phyloP scores from a whole-genome alignment of 2,329 filamentous ascomycete species.

The Fusarium chuoi region DNA sequence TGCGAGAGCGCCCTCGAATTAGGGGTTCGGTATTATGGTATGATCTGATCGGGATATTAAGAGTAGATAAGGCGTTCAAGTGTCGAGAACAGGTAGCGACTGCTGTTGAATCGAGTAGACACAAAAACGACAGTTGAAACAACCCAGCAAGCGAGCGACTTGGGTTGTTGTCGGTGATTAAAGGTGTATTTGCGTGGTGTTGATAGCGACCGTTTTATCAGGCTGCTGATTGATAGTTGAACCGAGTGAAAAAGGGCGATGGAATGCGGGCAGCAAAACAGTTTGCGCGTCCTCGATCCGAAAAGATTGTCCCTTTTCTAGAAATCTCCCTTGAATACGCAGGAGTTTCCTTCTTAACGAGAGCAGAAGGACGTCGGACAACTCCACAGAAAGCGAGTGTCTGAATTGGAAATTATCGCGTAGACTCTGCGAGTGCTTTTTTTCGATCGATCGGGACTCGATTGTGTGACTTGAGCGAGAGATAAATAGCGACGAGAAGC shows the following conservation, averaged over 20 bases:
- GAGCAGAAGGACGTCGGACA: slow-evolving; percentile 5
- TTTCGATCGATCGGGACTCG: slow-evolving; percentile 28
- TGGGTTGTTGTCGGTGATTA: slow-evolving; percentile 20
- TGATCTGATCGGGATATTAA: slow-evolving; percentile 9
- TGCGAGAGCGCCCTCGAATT: slow-evolving; percentile 4
- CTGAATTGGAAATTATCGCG: slow-evolving; percentile 6
- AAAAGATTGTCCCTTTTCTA: neutral
- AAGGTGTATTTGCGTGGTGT: neutral
- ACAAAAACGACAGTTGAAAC: slow-evolving; percentile 10
- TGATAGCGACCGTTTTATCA: slow-evolving; percentile 13
- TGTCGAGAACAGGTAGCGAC: slow-evolving; percentile 14
- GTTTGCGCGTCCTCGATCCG: slow-evolving; percentile 33
- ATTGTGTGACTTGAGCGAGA: slow-evolving; percentile 32
- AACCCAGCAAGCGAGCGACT: slow-evolving; percentile 34
- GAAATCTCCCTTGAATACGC: slow-evolving; percentile 1
- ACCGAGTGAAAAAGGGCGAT: slow-evolving; percentile 7
- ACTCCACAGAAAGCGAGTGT: neutral
- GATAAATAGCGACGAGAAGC: neutral
- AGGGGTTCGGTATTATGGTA: slow-evolving; percentile 12
- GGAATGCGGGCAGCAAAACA: slow-evolving; percentile 34
- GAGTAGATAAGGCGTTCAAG: slow-evolving; percentile 7
- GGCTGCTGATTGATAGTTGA: slow-evolving; percentile 19
- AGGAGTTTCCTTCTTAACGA: slow-evolving; percentile 16
- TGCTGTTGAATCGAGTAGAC: slow-evolving; percentile 11
- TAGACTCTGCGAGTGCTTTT: slow-evolving; percentile 1